These are phyloP conservation scores for Yamadazyma epiphylla DNA, from an alignment of 1,139 yeast species.

Conservation along the genomic window DNA sequence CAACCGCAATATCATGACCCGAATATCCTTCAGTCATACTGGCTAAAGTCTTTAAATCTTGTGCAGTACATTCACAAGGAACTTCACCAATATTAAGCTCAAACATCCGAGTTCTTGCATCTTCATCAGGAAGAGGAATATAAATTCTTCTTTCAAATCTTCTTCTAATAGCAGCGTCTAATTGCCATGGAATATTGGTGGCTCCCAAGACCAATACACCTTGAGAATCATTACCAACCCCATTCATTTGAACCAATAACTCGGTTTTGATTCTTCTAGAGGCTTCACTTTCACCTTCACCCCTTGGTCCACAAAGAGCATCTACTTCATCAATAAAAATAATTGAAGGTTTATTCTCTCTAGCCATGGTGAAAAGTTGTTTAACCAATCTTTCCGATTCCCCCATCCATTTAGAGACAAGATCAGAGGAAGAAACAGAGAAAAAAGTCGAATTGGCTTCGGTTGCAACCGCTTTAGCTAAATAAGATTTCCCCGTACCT, in stretches of 20 bases:
- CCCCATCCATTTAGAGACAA: constrained; percentile 99
- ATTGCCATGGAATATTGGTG: constrained; percentile 98
- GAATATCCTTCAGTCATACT: constrained; percentile 97
- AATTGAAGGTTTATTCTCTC: constrained; percentile 92
- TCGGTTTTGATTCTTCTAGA: constrained; percentile 95
- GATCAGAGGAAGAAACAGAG: constrained; percentile 89
- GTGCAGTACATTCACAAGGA: constrained; percentile 71
- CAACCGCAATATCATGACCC: constrained; percentile 96
- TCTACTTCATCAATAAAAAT: constrained; percentile 98
- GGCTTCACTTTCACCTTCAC: constrained; percentile 98
- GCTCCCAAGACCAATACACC: constrained; percentile 97
- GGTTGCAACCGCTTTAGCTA: constrained; percentile 98
- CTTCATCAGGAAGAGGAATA: constrained; percentile 88
- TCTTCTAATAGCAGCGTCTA: constrained; percentile 96
- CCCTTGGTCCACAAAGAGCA: constrained; percentile 96
- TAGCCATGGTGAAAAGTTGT: constrained; percentile 91
- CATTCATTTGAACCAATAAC: constrained; percentile 95
- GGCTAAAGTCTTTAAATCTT: constrained; percentile 75
- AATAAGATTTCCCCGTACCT: constrained; percentile 95
- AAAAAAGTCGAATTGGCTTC: constrained; percentile 97
- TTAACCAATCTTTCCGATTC: constrained; percentile 94
- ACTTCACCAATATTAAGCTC: constrained; percentile 89
- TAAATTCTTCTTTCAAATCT: constrained; percentile 94
- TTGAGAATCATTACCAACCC: constrained; percentile 90
- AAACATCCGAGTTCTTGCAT: constrained; percentile 91